Percentiles rank a stretch among this genome's conserved stretches.
Evolutionary conservation across 192 early-diverging fungal species (phyloP).

Genomic region (Coemansia pectinata): DNA sequence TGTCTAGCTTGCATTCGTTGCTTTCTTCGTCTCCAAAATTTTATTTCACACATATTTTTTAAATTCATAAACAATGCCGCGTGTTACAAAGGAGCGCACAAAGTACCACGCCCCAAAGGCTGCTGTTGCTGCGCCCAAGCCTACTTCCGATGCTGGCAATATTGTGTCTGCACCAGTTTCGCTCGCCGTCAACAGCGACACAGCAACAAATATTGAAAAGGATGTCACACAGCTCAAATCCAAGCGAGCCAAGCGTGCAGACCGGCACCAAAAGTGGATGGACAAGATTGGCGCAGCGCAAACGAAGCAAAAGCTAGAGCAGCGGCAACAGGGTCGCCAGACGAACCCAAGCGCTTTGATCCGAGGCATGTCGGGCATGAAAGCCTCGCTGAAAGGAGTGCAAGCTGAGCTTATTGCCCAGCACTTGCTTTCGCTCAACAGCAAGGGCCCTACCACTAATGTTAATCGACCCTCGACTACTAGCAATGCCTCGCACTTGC

Average conservation of each 20-base stretch:
- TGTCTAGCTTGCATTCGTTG: background rate
- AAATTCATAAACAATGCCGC: conserved; percentile 17
- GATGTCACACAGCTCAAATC: background rate
- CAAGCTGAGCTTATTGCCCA: conserved; percentile 21
- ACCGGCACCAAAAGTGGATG: conserved; percentile 64
- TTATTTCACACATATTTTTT: background rate
- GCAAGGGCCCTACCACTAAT: background rate
- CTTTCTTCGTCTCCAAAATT: background rate
- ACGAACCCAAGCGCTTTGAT: conserved; percentile 55
- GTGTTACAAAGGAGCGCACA: conserved; percentile 23
- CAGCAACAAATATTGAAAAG: background rate
- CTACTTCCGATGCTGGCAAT: background rate
- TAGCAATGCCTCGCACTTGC: background rate
- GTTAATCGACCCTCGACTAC: background rate
- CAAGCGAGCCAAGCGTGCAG: conserved; percentile 60
- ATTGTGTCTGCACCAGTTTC: conserved; percentile 23
- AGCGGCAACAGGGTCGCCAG: conserved; percentile 39
- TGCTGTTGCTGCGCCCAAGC: background rate
- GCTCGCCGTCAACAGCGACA: background rate
- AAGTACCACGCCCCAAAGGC: conserved; percentile 29
- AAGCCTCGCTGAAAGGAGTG: conserved; percentile 37
- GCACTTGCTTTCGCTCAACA: conserved; percentile 13
- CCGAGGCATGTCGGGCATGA: conserved; percentile 56
- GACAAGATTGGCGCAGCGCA: conserved; percentile 62
- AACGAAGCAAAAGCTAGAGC: conserved; percentile 53